phyloP scores from a whole-genome alignment of 768 basidiomycete genomes.

The Naganishia friedmannii region DNA sequence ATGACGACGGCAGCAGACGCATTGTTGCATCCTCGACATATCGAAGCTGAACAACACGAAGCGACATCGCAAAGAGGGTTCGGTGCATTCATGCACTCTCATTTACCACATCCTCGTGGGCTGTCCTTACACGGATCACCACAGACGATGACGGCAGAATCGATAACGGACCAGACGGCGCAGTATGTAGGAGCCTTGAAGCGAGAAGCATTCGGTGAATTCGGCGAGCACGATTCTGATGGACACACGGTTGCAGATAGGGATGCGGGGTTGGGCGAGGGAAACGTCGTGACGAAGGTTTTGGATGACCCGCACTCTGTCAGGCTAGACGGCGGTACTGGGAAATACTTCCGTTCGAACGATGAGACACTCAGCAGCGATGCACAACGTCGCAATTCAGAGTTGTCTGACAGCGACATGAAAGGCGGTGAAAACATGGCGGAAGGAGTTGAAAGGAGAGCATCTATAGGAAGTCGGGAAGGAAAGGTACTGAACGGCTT shows the following conservation, averaged over 20 bases:
- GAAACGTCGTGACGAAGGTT: not conserved
- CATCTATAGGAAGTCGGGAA: not conserved
- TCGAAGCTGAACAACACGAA: conserved; percentile 6
- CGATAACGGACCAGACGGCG: conserved; percentile 18
- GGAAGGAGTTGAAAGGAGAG: not conserved
- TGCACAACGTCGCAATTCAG: not conserved
- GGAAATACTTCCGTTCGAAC: not conserved
- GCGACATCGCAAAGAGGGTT: not conserved
- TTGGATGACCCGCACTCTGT: conserved; percentile 11
- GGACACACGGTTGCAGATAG: not conserved
- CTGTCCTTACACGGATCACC: not conserved
- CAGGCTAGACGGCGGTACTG: conserved; percentile 1
- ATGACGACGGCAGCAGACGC: not conserved
- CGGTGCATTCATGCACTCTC: not conserved
- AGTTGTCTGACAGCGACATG: not conserved
- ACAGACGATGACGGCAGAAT: conserved; percentile 4
- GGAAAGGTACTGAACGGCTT: not conserved
- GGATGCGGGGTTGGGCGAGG: not conserved
- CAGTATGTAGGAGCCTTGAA: conserved; percentile 4
- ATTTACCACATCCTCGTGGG: not conserved
- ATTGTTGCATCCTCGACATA: not conserved
- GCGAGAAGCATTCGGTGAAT: conserved; percentile 7
- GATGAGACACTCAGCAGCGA: not conserved
- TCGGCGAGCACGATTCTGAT: not conserved
- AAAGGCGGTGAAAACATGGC: not conserved